Evolutionary conservation across 768 basidiomycete genomes (phyloP), one percentile per base, ranked within the genome.

Genomic region (Austroboletus eburneus): DNA sequence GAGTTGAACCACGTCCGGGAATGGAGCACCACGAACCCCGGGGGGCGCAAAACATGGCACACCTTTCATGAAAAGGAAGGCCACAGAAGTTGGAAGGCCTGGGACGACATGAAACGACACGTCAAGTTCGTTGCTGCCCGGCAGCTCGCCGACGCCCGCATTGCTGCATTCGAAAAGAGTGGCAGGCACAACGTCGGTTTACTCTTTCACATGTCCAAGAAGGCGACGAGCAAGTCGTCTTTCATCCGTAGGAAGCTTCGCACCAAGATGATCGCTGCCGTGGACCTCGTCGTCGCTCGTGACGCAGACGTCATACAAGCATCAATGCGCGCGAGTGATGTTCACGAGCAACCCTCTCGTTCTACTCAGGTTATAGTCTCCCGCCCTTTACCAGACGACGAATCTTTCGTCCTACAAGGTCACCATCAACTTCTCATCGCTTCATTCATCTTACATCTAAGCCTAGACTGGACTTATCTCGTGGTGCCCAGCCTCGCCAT

Each of bases 381-480:
- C 1, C 40, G 23, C 6, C 37, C 50, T 1, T 25, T 32, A 17
- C 33, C 27, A n/a, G 46, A 48, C 12, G 9, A 4, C 9, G 42
- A 48, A 9, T 22, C 14, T 0, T 40, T 54, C 14, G 29, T 58
- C 9, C 25, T 58, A 14, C 42, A 51, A 58, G 63, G 65, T 65
- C 24, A 24, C 10, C 42, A 2, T 34, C 18, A 8, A 41, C 16
- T 18, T 34, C 34, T 34, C 2, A n/a, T 8, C 22, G n/a, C 17
- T 12, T 10, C 21, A 21, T 27, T 22, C n/a, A 14, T 39, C 47
- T 57, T 9, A 52, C 35, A 10, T 3, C 0, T 4, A 14, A 6
- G 24, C 20, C 4, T 20, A 65, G 65, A 41, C 29, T 65, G 65
- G 64, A 57, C 61, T 30, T 66, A 64, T 41, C 46, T 66, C 17